Percentiles rank a stretch among this genome's conserved stretches.
These are phyloP conservation scores for Globisporangium echinulatum DNA, from an alignment of 352 stramenopile species.

Conservation along the genomic window DNA sequence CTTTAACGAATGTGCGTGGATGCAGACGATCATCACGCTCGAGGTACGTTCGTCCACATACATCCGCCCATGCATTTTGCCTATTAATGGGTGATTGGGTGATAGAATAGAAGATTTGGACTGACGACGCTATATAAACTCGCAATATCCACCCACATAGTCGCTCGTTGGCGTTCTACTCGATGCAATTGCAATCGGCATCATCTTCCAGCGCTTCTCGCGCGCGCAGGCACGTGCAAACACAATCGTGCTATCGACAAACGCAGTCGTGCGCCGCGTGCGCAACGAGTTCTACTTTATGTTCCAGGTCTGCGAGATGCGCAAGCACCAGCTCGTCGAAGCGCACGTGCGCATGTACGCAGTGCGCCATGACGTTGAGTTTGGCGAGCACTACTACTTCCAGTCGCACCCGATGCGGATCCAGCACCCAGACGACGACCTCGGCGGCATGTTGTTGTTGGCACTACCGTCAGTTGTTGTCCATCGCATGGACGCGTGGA, in stretches of 20 bases:
- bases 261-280: conserved; percentile 86
- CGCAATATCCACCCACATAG: conserved; percentile 22
- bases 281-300: conserved; percentile 92
- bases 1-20: conserved; percentile 90
- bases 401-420: conserved; percentile 93
- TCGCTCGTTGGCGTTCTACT: conserved; percentile 89
- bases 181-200: conserved; percentile 90
- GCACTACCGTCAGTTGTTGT: conserved; percentile 90
- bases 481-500: conserved; percentile 90
- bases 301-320: conserved; percentile 86
- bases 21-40: conserved; percentile 90
- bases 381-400: conserved; percentile 77
- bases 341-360: conserved; percentile 93
- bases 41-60: conserved; percentile 7
- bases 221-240: conserved; percentile 85
- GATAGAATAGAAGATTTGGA: too few relatives aligned
- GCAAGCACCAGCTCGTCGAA: conserved; percentile 94
- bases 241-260: conserved; percentile 93
- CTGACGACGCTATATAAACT: too few relatives aligned
- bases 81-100: too few relatives aligned
- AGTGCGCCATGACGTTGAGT: conserved; percentile 70
- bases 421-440: conserved; percentile 90
- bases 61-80: neutral
- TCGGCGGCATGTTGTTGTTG: conserved; percentile 86
- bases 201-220: conserved; percentile 94